Base-by-base conservation (phyloP, 2,329 filamentous ascomycete genomes). In the Diaporthe sp. region DNA sequence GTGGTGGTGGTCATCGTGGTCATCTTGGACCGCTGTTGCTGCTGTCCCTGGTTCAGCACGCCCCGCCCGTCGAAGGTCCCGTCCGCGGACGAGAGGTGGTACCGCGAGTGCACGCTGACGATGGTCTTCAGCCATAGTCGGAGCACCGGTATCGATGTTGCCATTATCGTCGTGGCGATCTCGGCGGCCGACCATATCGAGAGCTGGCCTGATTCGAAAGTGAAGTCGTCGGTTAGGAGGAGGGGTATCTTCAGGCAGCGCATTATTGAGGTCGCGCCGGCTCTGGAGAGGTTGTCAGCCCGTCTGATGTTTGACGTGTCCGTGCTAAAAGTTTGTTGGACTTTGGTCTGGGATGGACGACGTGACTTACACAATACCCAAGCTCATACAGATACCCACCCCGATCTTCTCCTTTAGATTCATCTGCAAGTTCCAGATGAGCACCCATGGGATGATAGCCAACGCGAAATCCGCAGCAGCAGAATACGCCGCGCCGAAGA, bases 381-480 rank as follows among this genome's bases (percentile, higher is more conserved):
- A 82, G 75, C 83, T 84, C 85, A 86, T 86, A 12, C 85, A 84
- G 1, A 84, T 75, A 13, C 82, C 76, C 0, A 84, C 83, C 5
- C 85, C 84, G 19, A 84, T 74, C 70, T 85, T 85, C 63, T 86
- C 85, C 74, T 81, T 83, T 37, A 77, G 78, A 72, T 80, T 83
- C 81, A 86, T 85, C 10, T 80, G 80, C 19, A 84, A 77, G 1
- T 78, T 79, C 83, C 82, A 84, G 56, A 86, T 82, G 12, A 86
- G 81, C 30, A 79, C 82, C 84, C 83, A 85, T 0, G 85, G 85
- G 4, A 86, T 74, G 1, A 85, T 44, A 0, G 84, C 84, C 10
- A 86, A 77, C 3, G 83, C 72, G 17, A 86, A 81, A n/a, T 86
- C 85, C 78, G 84, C 82, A 1, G 76, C 74, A 0, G 81, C 83